Base-by-base conservation (phyloP, 78 protist species). In the slime mould (Dictyostelium discoideum) region DNA sequence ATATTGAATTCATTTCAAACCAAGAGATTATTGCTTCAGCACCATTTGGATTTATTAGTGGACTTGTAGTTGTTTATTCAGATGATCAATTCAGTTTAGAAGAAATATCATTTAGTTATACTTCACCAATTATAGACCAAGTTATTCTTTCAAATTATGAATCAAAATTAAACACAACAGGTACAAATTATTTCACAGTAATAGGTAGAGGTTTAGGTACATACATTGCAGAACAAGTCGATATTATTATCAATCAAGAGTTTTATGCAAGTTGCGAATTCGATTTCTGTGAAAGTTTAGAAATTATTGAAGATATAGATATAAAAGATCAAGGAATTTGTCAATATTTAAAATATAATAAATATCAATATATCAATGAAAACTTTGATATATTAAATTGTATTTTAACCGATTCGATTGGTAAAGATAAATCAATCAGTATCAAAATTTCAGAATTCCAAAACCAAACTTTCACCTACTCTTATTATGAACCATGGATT, bases 401-500 rank as follows among this genome's bases (percentile, higher is more conserved):
- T 26, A 20, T 7, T 6, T 67, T 67, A 7, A 13, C 13, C 0
- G 13, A 37, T 37, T 29, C 9, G 6, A 76, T 76, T 39, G 82
- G 82, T 18, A 76, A 76, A 16, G 18, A 76, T 18, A 9, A 29
- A 29, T n/a, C 57, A 39, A 39, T 76, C 13, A 13, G 26, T 67
- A 26, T 67, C 37, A 4, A 67, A 67, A 26, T 67, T 26, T 20
- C 26, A 24, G 77, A 67, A 24, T 16, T 39, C 18, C 3, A 4
- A 8, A 67, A 67, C 26, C 16, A 67, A 67, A 67, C 77, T 9
- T 24, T 20, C 18, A 7, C 39, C 46, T 86, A 72, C 73, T 76
- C 85, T 5, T 86, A 86, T 13, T 20, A 32, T 20, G 85, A 80
- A 11, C 92, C 92, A 48, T 9, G 5, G 5, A 73, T 86, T 84